Evolutionary conservation across 1,139 yeast genomes (phyloP).

Genomic region (Pneumocystis carinii): DNA sequence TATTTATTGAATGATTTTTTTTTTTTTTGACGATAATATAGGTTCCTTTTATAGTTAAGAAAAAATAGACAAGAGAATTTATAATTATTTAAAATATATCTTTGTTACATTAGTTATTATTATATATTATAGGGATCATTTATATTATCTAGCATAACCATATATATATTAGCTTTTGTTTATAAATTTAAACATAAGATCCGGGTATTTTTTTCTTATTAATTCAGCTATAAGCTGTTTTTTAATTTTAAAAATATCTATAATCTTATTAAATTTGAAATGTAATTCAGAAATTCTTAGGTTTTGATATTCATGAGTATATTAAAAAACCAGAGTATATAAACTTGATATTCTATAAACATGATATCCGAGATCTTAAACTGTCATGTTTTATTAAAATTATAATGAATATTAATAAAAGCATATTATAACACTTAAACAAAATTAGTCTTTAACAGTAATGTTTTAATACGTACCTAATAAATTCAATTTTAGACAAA

Average conservation of each 20-base stretch:
- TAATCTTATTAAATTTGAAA: not conserved
- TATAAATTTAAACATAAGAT: not conserved
- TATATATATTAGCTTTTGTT: not conserved
- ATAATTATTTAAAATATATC: not conserved
- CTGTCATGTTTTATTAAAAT: not conserved
- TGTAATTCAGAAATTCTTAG: too few relatives aligned
- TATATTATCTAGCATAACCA: not conserved
- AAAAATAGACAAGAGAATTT: not conserved
- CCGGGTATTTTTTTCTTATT: not conserved
- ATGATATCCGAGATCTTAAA: not conserved
- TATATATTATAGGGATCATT: not conserved
- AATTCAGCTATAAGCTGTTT: not conserved
- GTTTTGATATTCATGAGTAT: not conserved
- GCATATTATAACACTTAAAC: not conserved
- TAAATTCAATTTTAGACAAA: not conserved
- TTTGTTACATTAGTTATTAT: not conserved
- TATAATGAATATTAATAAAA: not conserved
- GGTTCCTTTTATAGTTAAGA: not conserved
- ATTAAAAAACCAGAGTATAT: not conserved
- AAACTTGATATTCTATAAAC: not conserved
- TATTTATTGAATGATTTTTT: not conserved
- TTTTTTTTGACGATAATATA: not conserved
- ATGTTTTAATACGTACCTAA: not conserved
- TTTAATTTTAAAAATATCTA: not conserved
- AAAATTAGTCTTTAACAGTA: not conserved